Evolutionary conservation across 495 filamentous ascomycete genomes (phyloP).

Genomic region (Cairneyella variabilis): DNA sequence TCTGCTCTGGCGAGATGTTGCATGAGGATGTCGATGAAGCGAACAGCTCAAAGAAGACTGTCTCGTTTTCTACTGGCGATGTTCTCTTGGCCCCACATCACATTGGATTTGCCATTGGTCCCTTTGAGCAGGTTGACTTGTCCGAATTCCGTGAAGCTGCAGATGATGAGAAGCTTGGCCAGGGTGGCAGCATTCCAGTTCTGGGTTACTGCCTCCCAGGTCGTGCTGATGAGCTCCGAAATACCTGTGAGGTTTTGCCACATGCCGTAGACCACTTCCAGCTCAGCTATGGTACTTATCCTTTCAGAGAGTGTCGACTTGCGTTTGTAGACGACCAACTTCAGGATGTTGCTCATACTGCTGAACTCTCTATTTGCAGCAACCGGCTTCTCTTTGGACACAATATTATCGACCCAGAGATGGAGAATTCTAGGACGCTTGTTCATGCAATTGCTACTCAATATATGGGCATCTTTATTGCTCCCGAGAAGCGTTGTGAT

Average conservation of each 20-base stretch:
- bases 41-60: conserved; percentile 74
- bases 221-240: conserved; percentile 70
- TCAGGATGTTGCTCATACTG: conserved; percentile 67
- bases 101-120: conserved; percentile 87
- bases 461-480: conserved; percentile 87
- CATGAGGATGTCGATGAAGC: conserved; percentile 73
- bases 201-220: conserved; percentile 89
- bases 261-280: conserved; percentile 81
- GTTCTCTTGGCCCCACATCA: conserved; percentile 79
- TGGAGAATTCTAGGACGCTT: conserved; percentile 69
- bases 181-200: conserved; percentile 70
- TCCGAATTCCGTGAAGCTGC: conserved; percentile 85
- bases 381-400: conserved; percentile 78
- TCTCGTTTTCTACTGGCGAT: conserved; percentile 69
- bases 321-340: conserved; percentile 89
- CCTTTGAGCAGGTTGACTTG: conserved; percentile 90
- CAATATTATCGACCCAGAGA: conserved; percentile 76
- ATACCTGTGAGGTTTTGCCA: conserved; percentile 61
- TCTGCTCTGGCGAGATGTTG: conserved; percentile 82
- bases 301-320: conserved; percentile 73
- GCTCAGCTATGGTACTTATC: conserved; percentile 78
- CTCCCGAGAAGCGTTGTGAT: conserved; percentile 74
- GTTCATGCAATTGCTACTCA: conserved; percentile 86
- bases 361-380: conserved; percentile 83
- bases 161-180: conserved; percentile 83